Percentiles rank a stretch among this genome's conserved stretches.
These are phyloP conservation scores for Hypoxylon cercidicola DNA, from an alignment of 495 filamentous ascomycete species.

Conservation along the genomic window DNA sequence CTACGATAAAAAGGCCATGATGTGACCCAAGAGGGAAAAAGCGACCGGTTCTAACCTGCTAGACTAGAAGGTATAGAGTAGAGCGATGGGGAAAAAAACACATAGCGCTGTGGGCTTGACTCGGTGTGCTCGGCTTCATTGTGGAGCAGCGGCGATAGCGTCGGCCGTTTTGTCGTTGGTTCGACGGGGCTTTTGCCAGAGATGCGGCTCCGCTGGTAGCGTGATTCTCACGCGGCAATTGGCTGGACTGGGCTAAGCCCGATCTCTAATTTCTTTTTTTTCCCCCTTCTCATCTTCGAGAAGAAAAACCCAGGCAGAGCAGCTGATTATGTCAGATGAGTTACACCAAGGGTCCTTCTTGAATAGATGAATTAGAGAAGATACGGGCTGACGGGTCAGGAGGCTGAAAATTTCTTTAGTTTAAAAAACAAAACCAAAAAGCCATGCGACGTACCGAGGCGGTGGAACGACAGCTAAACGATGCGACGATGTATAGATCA, in stretches of 20 bases:
- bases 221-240: conserved; percentile 18
- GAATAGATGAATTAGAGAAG: too few species aligned
- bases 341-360: not conserved
- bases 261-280: conserved; percentile 4
- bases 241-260: conserved; percentile 19
- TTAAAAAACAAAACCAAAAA: not conserved
- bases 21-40: conserved; percentile 1
- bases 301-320: not conserved
- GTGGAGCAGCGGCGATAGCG: conserved; percentile 41
- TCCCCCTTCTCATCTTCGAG: not conserved
- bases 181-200: conserved; percentile 16
- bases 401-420: not conserved
- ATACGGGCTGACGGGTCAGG: not conserved
- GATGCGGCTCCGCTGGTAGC: conserved; percentile 37
- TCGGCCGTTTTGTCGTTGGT: conserved; percentile 43
- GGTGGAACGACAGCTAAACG: conserved; percentile 1
- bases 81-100: not conserved
- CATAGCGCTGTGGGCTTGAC: conserved; percentile 12
- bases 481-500: conserved; percentile 3
- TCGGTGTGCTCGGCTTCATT: conserved; percentile 41
- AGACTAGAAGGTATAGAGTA: not conserved
- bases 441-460: conserved; percentile 14
- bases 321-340: conserved; percentile 13
- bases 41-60: conserved; percentile 11
- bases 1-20: conserved; percentile 2